Percentiles rank a stretch among this genome's conserved stretches.
These are phyloP conservation scores for Rhododendron ferrugineum DNA, from an alignment of 148 eudicot genomes.

Conservation along the genomic window DNA sequence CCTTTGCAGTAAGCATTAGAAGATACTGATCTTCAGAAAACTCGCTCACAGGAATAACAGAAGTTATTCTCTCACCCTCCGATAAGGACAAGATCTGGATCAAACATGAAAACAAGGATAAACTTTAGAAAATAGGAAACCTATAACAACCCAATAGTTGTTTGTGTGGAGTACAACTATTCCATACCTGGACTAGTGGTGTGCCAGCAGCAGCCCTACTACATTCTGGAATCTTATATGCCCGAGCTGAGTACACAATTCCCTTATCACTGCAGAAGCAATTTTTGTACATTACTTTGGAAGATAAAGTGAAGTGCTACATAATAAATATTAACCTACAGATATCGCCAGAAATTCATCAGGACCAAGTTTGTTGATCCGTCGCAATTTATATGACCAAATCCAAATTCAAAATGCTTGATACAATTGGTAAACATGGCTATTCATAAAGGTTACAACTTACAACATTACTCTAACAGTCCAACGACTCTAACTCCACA, in stretches of 20 bases:
- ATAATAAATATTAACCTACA: background rate
- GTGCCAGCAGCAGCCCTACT: conserved; percentile 91
- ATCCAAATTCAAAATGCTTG: conserved; percentile 1
- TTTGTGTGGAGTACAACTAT: background rate
- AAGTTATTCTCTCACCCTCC: conserved; percentile 91
- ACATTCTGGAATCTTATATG: conserved; percentile 95
- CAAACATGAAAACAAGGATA: conserved; percentile 17
- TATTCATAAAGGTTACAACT: background rate
- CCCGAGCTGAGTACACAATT: conserved; percentile 78
- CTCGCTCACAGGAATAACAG: conserved; percentile 88
- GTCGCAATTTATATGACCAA: background rate
- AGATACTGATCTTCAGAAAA: conserved; percentile 79
- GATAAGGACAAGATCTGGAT: conserved; percentile 77
- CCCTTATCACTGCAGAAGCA: conserved; percentile 75
- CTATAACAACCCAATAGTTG: background rate
- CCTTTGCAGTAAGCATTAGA: conserved; percentile 85
- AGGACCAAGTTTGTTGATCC: background rate
- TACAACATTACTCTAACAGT: background rate
- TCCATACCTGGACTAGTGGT: conserved; percentile 73
- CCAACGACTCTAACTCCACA: background rate
- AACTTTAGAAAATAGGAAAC: conserved; percentile 11
- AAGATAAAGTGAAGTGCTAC: background rate
- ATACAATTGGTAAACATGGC: background rate
- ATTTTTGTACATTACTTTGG: background rate
- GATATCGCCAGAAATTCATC: background rate